Evolutionary conservation across 1,284 basidiomycete species (phyloP), one percentile per base, ranked within the genome.

Genomic region (Polyporus tsugae): DNA sequence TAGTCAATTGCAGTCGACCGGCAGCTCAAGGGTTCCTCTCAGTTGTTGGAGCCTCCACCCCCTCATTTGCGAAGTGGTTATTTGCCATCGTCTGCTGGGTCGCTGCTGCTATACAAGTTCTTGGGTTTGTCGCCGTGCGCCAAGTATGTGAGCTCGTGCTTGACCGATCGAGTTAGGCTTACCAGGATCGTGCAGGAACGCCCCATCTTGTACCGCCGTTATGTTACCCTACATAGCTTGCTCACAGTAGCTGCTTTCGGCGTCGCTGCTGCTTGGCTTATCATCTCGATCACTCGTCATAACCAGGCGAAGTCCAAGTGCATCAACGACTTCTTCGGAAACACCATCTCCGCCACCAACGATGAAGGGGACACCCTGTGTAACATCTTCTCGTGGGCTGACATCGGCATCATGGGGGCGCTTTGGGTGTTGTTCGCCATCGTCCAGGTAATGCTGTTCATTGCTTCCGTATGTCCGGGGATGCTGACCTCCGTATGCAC

Each of bases 361-460:
- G 80, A 83, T 29, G 88, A 93, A 79, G 90, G 87, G 9, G 79
- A 89, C 59, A 89, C 86, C 1, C 83, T 97, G 19, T 97, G 96
- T 81, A 85, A 91, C 62, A 91, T 96, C 64, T 96, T 97, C 77
- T 85, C 95, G 7, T 97, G 95, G 95, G 92, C 94, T 6, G 92
- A 94, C 76, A 83, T 97, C n/a, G 96, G 96, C 44, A 82, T 97
- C 70, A 96, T 97, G 95, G 92, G 86, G 25, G 93, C 88, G 4
- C 82, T 96, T 22, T 97, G 95, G 93, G 79, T 92, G 6, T 77
- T 96, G 13, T 83, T 97, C 38, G 88, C 87, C 29, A 82, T 93
- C 64, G 83, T 93, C 63, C 94, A 97, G 81, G 91, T 92, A 77
- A 74, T 85, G 15, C 39, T 36, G 25, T 22, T 46, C 46, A 38